Evolutionary conservation across 768 basidiomycete species (phyloP), one percentile per base, ranked within the genome.

Genomic region (Cystobasidium ongulense): DNA sequence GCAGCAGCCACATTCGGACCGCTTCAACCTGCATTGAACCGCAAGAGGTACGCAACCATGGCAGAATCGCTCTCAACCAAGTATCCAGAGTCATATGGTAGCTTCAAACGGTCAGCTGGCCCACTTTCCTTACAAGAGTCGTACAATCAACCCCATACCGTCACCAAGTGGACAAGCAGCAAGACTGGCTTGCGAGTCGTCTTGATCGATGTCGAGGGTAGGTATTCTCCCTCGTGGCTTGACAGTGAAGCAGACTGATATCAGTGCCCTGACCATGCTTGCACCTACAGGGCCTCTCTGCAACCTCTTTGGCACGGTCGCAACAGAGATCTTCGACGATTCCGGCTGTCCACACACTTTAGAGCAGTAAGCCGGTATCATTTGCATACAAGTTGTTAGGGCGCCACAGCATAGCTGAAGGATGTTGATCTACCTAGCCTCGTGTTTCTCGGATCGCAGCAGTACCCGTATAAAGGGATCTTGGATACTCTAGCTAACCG

Each of bases 381-480:
- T 23, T 36, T 1, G 35, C 21, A 18, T 53, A 38, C 39, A 39
- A 41, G 41, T 36, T 27, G 21, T 25, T 63, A 21, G 41, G 35
- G 21, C 63, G 10, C 2, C 46, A 53, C 29, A 53, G 29, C 70
- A 29, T 36, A 92, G 90, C 81, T 82, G 95, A 74, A 87, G 1
- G 18, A 15, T 10, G 33, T 64, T 41, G 25, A 50, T 13, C 11
- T 29, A 17, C 53, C 35, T 23, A 71, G 68, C 27, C 54, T 71
- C 35, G 68, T 97, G 35, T 98, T 98, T 80, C 90, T 97, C 85
- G 96, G 96, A 4, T 95, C 92, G 0, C 88, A 95, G 79, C 88
- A 90, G 77, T 98, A 92, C 79, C 94, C 95, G 0, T 91, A 91
- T 85, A 97, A 98, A 80, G 95, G 94, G 25, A 88, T 97, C 65